Evolutionary conservation across 257 asterid species (phyloP), one percentile per base, ranked within the genome.

Genomic region (Solanum okadae): DNA sequence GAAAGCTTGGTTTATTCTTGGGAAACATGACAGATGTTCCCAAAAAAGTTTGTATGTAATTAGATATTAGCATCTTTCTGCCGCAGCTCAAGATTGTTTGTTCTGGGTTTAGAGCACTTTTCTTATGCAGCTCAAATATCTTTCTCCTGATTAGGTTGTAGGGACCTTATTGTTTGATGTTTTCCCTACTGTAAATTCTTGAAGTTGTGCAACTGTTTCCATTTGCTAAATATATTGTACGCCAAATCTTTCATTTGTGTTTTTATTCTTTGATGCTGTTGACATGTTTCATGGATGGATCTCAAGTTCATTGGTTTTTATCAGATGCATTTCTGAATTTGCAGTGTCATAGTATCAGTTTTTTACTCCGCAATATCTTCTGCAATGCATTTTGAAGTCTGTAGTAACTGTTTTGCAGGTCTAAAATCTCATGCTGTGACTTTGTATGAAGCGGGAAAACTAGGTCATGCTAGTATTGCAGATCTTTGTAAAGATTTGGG

Each of bases 341-440:
- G 42, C 68, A 81, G 70, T 81, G 29, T 29, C 42, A 29, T 20
- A 81, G 37, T 31, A 9, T 81, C 40, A 81, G 11, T 63, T 29
- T 76, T 76, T 70, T 86, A 52, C 83, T 77, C 86, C 27, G 37
- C 63, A 71, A 56, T 35, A 68, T 42, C 65, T n/a, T 85, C 42
- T 29, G 70, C 35, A 38, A n/a, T 40, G 84, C 35, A 77, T 49
- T 46, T 82, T 49, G 70, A 82, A 82, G 20, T 82, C 71, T 31
- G 20, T 18, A 16, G 68, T 46, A 82, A 82, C 86, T 4, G 46
- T 52, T 52, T 88, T 85, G 65, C 95, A 97, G 99, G 99, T 90
- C 93, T 97, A 82, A 97, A 97, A 91, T 95, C 98, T 88, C 99
- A 97, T 91, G 99, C 99, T 52, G 99, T 97, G 91, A 97, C 98